These are phyloP conservation scores for Euptelea pleiosperma DNA, from an alignment of 164 flowering plant genomes.

Conservation along the genomic window DNA sequence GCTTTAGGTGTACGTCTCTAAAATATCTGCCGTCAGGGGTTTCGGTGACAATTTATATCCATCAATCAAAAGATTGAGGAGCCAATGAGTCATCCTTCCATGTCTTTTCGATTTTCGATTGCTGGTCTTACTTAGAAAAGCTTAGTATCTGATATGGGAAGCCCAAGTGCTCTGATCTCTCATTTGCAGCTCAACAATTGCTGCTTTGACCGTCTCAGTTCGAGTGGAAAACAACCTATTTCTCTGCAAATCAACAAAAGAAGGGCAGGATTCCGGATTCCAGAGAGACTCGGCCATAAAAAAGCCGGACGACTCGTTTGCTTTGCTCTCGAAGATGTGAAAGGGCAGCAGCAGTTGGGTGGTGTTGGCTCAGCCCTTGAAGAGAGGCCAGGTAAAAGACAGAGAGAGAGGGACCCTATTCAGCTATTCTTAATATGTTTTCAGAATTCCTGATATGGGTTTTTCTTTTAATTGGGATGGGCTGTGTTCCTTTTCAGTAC, in stretches of 20 bases:
- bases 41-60: too few relatives aligned
- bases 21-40: too few relatives aligned
- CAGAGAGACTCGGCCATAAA: slow-evolving; percentile 12
- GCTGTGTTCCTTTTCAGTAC: neutral
- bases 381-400: slow-evolving; percentile 53
- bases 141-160: slow-evolving; percentile 57
- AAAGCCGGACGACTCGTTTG: slow-evolving; percentile 28
- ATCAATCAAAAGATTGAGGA: too few relatives aligned
- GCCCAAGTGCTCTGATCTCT: slow-evolving; percentile 43
- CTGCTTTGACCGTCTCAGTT: slow-evolving; percentile 27
- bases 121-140: too few relatives aligned
- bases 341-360: slow-evolving; percentile 29
- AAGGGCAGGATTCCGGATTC: slow-evolving; percentile 20
- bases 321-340: slow-evolving; percentile 51
- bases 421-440: neutral
- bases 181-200: slow-evolving; percentile 38
- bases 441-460: neutral
- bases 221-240: slow-evolving; percentile 13
- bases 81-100: too few relatives aligned
- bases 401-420: neutral
- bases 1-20: too few relatives aligned
- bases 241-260: slow-evolving; percentile 21
- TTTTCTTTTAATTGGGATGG: neutral
- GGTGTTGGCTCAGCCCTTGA: slow-evolving; percentile 52
- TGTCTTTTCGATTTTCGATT: too few relatives aligned